These are phyloP conservation scores for Danielozyma ontarioensis DNA, from an alignment of 805 yeast species.

Conservation along the genomic window DNA sequence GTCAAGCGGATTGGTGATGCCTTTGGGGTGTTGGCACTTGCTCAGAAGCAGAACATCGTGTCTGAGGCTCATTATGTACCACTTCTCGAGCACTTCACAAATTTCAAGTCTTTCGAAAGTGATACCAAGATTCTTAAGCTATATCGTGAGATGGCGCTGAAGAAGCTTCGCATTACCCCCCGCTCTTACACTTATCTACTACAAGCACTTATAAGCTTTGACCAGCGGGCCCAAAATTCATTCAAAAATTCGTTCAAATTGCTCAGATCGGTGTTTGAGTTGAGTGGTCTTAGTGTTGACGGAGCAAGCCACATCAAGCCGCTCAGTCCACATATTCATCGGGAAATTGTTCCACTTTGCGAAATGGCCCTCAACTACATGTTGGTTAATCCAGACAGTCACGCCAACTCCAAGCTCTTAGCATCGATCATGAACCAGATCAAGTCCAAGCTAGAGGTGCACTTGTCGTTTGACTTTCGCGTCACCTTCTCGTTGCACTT, in stretches of 20 bases:
- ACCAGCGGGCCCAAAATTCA: conserved; percentile 8
- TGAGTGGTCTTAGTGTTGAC: conserved; percentile 20
- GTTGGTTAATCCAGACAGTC: conserved; percentile 9
- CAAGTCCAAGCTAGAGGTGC: conserved; percentile 14
- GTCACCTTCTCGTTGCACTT: conserved; percentile 22
- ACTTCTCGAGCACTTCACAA: conserved; percentile 18
- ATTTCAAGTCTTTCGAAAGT: conserved; percentile 11
- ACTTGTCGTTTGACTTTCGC: conserved; percentile 17
- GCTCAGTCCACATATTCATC: conserved; percentile 6
- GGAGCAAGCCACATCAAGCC: conserved; percentile 2
- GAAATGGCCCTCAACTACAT: conserved; percentile 22
- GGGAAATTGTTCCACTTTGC: conserved; percentile 17
- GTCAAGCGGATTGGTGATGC: conserved; percentile 16
- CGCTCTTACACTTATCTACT: conserved; percentile 27
- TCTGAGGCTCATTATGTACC: conserved; percentile 26
- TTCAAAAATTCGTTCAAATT: conserved; percentile 13
- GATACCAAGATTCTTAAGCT: conserved; percentile 21
- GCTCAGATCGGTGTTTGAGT: conserved; percentile 23
- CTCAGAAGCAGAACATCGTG: conserved; percentile 11
- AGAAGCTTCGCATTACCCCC: conserved; percentile 18
- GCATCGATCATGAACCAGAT: conserved; percentile 25
- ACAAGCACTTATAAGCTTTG: conserved; percentile 22
- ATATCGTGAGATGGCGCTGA: conserved; percentile 29
- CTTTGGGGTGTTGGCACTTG: conserved; percentile 11
- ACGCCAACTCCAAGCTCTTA: conserved; percentile 18